Base-by-base conservation (phyloP, 305 asterid genomes). In the Fraxinus sp. region DNA sequence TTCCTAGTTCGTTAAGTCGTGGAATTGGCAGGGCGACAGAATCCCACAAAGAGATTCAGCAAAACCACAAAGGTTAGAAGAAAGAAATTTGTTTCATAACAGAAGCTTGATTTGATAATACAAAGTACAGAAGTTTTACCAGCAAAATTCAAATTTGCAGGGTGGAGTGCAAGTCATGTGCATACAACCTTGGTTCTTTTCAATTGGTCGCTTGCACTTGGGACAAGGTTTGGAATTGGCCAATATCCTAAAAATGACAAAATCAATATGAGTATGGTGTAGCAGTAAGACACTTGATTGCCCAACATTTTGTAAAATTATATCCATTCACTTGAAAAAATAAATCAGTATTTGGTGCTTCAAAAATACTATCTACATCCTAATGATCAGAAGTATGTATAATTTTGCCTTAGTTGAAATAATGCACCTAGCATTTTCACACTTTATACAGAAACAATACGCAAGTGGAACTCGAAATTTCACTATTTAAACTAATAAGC, bases 141-240 rank as follows among this genome's bases (percentile, higher is more conserved):
- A 95, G 94, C 99, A 95, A 89, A 95, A 95, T 79, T 94, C 94
- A 74, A 93, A 92, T 83, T 90, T 92, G 96, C 99, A 95, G 2
- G 97, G 98, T 39, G 98, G 92, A 35, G 95, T 93, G 90, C 99
- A 95, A 78, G 98, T 94, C 97, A 95, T 94, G 89, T 95, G 99
- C 97, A 91, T 95, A 89, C 99, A 95, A 64, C 99, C 99, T 84
- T 94, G 98, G 84, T 95, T 94, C 91, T 95, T 95, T 88, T 94
- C 98, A 85, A 95, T 95, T 36, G 99, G 95, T 30, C 99, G 94
- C 90, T 94, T 93, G 90, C 99, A 95, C 89, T 92, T 95, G 37
- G 99, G 99, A 86, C 99, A 95, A 84, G 98, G 99, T 87, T 95
- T 95, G 83, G 99, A 92, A 89, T 95, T 95, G 80, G 97, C 99